phyloP scores from a whole-genome alignment of 1,284 basidiomycete genomes.

The Ustilago curta region DNA sequence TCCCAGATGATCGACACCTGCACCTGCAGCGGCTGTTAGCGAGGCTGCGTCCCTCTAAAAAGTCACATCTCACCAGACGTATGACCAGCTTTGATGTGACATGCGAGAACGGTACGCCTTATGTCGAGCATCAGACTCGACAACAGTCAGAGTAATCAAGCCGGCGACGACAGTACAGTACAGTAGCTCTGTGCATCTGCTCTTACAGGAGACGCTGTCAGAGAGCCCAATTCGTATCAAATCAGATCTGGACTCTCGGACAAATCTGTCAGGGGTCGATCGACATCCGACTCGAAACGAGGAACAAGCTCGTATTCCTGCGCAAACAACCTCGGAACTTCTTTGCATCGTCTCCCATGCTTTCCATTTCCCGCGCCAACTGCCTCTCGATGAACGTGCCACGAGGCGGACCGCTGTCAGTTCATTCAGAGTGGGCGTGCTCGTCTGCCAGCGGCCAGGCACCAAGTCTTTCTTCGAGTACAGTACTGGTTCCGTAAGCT shows the following conservation, averaged over 20 bases:
- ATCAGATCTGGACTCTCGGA: conserved; percentile 15
- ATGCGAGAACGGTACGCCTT: background rate
- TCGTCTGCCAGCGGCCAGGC: no score
- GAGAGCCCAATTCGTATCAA: background rate
- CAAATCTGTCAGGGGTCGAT: conserved; percentile 12
- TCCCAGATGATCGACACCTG: conserved; percentile 11
- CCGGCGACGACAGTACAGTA: background rate
- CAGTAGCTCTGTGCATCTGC: background rate
- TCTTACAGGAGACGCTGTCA: background rate
- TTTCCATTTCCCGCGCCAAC: background rate
- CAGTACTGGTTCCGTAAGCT: background rate
- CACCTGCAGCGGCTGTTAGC: conserved; percentile 10
- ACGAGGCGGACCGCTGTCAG: background rate
- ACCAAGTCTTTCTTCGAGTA: no score
- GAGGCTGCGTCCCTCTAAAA: background rate
- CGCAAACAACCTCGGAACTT: no score
- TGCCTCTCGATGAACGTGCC: background rate
- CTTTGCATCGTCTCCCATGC: no score
- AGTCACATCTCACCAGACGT: background rate
- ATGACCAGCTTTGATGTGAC: background rate
- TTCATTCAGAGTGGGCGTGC: no score
- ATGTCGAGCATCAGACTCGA: background rate
- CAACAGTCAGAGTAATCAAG: background rate
- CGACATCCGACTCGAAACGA: conserved; percentile 10
- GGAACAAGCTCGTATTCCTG: conserved; percentile 8